Base-by-base conservation (phyloP, 495 filamentous ascomycete genomes). In the Xylona heveae region DNA sequence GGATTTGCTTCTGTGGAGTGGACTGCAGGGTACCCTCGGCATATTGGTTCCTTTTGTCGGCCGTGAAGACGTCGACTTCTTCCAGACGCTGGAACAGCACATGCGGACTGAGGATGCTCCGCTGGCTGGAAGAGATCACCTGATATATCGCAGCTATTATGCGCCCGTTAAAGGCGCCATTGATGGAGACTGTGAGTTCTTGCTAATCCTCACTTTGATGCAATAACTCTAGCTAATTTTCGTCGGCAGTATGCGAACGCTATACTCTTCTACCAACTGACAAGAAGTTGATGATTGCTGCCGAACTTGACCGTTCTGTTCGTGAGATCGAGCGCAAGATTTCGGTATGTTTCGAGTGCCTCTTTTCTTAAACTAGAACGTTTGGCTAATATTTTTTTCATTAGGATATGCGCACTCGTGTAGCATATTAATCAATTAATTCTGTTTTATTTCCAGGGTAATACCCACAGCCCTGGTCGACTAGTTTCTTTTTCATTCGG, bases 121-220 rank as follows among this genome's bases (percentile, higher is more conserved):
- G 8, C 59, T 93, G 15, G 80, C 81, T 6, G 88, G 90, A 19
- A 66, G 90, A 36, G 90, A 95, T 49, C 88, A 97, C 52, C 52
- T 97, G 19, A 85, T 92, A 28, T 99, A 92, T 45, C 63, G 90
- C 33, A 69, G 82, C 28, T 99, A 95, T 48, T 95, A 99, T 48
- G 79, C 76, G n/a, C 90, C 90, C 1, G 80, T 88, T 9, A 99
- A 99, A 62, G 81, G 81, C 0, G 71, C 91, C 18, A 90, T 99
- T 47, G 90, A 99, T 52, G 90, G 90, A n/a, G 90, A 99, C 58
- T 38, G 38, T 45, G 34, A 38, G 42, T 36, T 15, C 2, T 32
- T 30, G 1, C 25, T 22, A n/a, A 7, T 33, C 7, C 5, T 6
- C 13, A 16, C 9, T 16, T 10, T 5, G n/a, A n/a, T n/a, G n/a